Evolutionary conservation across 2,329 filamentous ascomycete genomes (phyloP).

Genomic region (Colletotrichum horii): DNA sequence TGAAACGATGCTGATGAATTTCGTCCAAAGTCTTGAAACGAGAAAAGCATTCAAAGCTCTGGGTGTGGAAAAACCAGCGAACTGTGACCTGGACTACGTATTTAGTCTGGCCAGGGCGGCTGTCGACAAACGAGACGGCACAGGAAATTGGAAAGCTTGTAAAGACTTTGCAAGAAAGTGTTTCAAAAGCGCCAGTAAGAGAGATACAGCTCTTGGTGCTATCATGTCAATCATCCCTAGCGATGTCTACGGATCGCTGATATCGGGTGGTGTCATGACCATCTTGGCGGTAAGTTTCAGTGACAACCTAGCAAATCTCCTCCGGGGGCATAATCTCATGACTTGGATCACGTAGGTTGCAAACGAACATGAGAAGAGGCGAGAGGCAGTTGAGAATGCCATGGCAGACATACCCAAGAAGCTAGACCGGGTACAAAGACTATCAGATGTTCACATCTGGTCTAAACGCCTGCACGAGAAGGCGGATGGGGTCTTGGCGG

Average conservation of each 20-base stretch:
- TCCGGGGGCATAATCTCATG: too few species aligned
- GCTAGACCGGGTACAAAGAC: not conserved
- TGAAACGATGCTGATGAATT: not conserved
- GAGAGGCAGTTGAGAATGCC: not conserved
- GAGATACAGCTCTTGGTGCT: not conserved
- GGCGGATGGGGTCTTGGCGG: not conserved
- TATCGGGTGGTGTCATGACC: not conserved
- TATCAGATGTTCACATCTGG: not conserved
- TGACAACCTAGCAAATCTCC: rapidly evolving
- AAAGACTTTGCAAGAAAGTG: not conserved
- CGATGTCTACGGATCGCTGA: not conserved
- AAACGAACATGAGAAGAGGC: not conserved
- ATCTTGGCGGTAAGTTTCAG: not conserved
- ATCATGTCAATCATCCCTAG: not conserved
- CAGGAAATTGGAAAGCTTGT: not conserved
- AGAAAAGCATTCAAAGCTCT: not conserved
- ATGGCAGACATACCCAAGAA: not conserved
- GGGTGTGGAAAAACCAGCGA: not conserved
- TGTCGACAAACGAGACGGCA: not conserved
- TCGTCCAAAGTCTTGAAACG: not conserved
- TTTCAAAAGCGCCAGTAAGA: not conserved
- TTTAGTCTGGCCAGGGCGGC: not conserved
- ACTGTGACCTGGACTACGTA: not conserved
- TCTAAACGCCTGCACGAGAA: not conserved
- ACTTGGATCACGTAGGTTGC: not conserved